Percentiles rank a stretch among this genome's conserved stretches.
Conservation (phyloP, 2,329 filamentous ascomycete species). For the Diplodia sapinea region DNA sequence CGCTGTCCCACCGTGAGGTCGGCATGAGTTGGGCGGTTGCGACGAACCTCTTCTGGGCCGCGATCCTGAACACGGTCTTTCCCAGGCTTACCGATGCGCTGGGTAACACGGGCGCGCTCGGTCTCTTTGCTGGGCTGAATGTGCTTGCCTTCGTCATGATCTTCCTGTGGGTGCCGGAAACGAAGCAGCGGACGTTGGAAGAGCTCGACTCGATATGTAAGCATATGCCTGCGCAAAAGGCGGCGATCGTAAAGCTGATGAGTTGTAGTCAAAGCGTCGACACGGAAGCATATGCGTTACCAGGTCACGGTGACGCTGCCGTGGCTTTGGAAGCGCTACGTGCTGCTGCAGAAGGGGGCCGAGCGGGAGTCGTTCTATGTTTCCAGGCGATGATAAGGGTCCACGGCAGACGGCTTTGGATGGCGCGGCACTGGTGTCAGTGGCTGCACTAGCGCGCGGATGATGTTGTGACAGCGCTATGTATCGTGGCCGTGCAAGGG, state of each 20-base stretch:
- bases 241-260: neutral
- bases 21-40: slow-evolving; percentile 51
- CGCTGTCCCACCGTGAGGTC: slow-evolving; percentile 44
- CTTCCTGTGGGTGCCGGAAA: slow-evolving; percentile 43
- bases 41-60: slow-evolving; percentile 50
- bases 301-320: slow-evolving; percentile 36
- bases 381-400: slow-evolving; percentile 20
- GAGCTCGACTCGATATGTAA: slow-evolving; percentile 42
- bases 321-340: slow-evolving; percentile 26
- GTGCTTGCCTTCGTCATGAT: slow-evolving; percentile 40
- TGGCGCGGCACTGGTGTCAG: slow-evolving; percentile 10
- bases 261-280: slow-evolving; percentile 49
- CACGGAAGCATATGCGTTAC: slow-evolving; percentile 49
- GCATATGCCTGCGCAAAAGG: neutral
- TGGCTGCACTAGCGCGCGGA: slow-evolving; percentile 13
- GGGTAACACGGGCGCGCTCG: slow-evolving; percentile 47
- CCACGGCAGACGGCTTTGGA: neutral
- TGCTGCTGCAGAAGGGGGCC: slow-evolving; percentile 16
- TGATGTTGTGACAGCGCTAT: neutral
- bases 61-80: slow-evolving; percentile 49
- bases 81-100: slow-evolving; percentile 46
- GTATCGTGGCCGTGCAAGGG: neutral
- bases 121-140: slow-evolving; percentile 48
- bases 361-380: slow-evolving; percentile 25
- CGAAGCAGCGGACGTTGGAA: slow-evolving; percentile 42